These are phyloP conservation scores for Sclerotinia glacialis DNA, from an alignment of 2,329 filamentous ascomycete genomes.

Conservation along the genomic window DNA sequence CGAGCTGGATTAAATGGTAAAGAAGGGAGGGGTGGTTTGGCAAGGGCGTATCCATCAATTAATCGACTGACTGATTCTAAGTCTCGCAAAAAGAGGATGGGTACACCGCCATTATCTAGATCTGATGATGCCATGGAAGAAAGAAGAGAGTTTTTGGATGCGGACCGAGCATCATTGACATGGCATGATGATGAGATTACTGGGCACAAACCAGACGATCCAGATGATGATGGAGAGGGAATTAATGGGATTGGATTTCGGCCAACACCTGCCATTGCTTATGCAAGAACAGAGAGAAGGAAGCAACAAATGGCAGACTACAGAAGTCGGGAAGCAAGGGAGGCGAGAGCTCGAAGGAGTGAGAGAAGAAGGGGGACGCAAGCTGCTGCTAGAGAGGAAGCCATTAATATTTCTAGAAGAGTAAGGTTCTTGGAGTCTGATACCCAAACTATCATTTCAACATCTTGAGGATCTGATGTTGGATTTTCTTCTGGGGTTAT, in stretches of 20 bases:
- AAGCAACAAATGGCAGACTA: slow-evolving; percentile 62
- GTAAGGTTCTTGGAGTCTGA: slow-evolving; percentile 36
- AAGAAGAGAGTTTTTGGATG: slow-evolving; percentile 29
- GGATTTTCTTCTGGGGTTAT: not conserved
- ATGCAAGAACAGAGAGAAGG: slow-evolving; percentile 55
- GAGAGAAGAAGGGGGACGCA: slow-evolving; percentile 46
- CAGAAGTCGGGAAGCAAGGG: slow-evolving; percentile 57
- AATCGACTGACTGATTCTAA: slow-evolving; percentile 36
- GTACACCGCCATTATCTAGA: slow-evolving; percentile 32
- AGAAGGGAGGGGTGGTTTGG: slow-evolving; percentile 25
- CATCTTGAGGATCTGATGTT: slow-evolving; percentile 22
- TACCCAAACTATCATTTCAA: slow-evolving; percentile 24
- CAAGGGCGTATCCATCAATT: slow-evolving; percentile 35
- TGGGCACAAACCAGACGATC: slow-evolving; percentile 61
- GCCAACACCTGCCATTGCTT: slow-evolving; percentile 59
- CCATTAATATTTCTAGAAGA: slow-evolving; percentile 30
- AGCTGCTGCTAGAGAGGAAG: slow-evolving; percentile 25
- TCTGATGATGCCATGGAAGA: slow-evolving; percentile 18
- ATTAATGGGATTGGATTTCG: slow-evolving; percentile 68
- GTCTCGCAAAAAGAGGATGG: slow-evolving; percentile 34
- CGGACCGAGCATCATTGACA: slow-evolving; percentile 54
- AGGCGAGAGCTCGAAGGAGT: slow-evolving; percentile 56
- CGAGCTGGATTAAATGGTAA: slow-evolving; percentile 24
- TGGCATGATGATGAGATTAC: slow-evolving; percentile 70
- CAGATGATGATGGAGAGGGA: slow-evolving; percentile 64